A percentile compares a stretch with the other conserved stretches of the same genome.
These are phyloP conservation scores for Trichoderma atrobrunneum DNA, from an alignment of 2,329 filamentous ascomycete species.

Conservation along the genomic window DNA sequence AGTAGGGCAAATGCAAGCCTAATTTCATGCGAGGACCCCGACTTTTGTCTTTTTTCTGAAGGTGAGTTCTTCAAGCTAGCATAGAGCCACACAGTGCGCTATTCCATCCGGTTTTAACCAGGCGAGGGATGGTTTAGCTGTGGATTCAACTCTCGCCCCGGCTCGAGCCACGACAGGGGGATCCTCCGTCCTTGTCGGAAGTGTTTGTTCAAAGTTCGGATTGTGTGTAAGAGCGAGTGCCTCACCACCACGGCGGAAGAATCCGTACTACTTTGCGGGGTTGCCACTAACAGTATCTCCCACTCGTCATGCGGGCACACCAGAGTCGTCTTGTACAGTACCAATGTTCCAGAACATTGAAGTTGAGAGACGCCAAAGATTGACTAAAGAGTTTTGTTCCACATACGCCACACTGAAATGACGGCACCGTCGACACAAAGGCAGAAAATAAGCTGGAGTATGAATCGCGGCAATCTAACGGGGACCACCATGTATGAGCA, in stretches of 20 bases:
- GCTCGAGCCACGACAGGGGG: neutral
- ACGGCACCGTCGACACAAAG: neutral
- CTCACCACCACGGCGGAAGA: neutral
- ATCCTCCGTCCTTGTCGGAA: neutral
- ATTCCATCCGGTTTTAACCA: slow-evolving; percentile 5
- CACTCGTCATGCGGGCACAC: slow-evolving; percentile 8
- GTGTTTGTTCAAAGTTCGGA: neutral
- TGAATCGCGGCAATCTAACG: neutral
- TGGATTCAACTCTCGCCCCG: neutral
- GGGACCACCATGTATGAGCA: neutral
- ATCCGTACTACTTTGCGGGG: slow-evolving; percentile 12
- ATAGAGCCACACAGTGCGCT: slow-evolving; percentile 16
- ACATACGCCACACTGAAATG: neutral
- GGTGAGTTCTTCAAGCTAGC: slow-evolving; percentile 4
- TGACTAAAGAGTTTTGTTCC: neutral
- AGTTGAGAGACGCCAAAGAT: neutral
- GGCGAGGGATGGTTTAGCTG: slow-evolving; percentile 4
- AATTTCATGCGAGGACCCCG: slow-evolving; percentile 18
- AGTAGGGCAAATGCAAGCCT: slow-evolving; percentile 11
- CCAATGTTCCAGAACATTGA: slow-evolving; percentile 7
- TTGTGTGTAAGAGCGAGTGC: neutral
- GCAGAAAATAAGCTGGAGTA: neutral
- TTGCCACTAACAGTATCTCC: neutral
- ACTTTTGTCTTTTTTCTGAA: neutral
- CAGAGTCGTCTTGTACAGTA: neutral